phyloP scores from a whole-genome alignment of 495 filamentous ascomycete genomes.

The Podospora conica region DNA sequence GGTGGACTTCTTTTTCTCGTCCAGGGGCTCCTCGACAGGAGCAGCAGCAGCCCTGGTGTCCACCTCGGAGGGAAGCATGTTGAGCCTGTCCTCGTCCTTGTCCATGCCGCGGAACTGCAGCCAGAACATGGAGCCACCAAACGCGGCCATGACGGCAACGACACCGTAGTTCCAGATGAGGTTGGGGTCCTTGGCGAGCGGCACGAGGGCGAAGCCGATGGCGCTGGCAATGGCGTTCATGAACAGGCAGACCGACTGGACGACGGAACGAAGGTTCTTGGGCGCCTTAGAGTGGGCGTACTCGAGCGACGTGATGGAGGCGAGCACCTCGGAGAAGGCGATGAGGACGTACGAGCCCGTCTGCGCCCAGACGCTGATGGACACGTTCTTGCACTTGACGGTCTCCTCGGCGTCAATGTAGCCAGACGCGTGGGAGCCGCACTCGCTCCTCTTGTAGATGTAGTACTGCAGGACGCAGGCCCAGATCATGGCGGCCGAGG shows the following conservation, averaged over 20 bases:
- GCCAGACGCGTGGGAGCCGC: conserved; percentile 32
- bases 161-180: conserved; percentile 59
- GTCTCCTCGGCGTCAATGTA: conserved; percentile 12
- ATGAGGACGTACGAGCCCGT: conserved; percentile 59
- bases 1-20: background rate
- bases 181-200: conserved; percentile 59
- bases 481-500: conserved; percentile 56
- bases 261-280: conserved; percentile 66
- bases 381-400: conserved; percentile 15
- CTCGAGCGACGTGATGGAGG: conserved; percentile 57
- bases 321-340: conserved; percentile 69
- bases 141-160: conserved; percentile 55
- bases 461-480: conserved; percentile 62
- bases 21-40: background rate
- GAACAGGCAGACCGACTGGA: conserved; percentile 62
- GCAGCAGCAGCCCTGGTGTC: background rate
- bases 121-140: conserved; percentile 59
- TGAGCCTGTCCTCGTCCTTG: conserved; percentile 58
- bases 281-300: conserved; percentile 78
- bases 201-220: conserved; percentile 61
- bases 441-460: conserved; percentile 59
- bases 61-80: conserved; percentile 37
- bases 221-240: conserved; percentile 63
- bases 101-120: conserved; percentile 53
- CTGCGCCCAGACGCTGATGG: conserved; percentile 55